Evolutionary conservation across 495 filamentous ascomycete species (phyloP), one percentile per base, ranked within the genome.

Genomic region (Penicillium tannophilum): DNA sequence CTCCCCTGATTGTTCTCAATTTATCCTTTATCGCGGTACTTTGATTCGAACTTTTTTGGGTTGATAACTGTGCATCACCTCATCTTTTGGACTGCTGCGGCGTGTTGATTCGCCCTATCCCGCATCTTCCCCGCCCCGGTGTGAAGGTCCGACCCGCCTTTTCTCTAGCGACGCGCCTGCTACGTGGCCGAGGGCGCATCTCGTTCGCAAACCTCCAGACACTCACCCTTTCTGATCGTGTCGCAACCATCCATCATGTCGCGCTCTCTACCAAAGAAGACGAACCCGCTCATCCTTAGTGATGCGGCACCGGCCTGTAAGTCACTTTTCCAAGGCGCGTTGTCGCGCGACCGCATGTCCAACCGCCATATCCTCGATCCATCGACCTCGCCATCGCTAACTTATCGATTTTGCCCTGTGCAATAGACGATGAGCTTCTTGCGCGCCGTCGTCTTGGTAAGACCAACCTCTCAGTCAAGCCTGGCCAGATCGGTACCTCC

Each of bases 381-480:
- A 23, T 35, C 49, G 30, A 16, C 56, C 23, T 28, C 33, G 19
- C 39, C 33, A 41, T 62, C 61, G 55, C 73, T 75, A 67, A 71
- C 70, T 66, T 61, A 59, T 63, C 67, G 59, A 19, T 53, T 57
- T 48, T 30, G 3, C 30, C 42, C 41, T 41, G 24, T 33, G 33
- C 53, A 33, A 35, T 68, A 97, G 92, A 92, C 76, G 80, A 87
- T 59, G 88, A 92, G 55, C 88, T 98, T 45, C 86, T 96, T 61
- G 78, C 85, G 67, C 88, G 91, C 68, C 90, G 94, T 66, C 88
- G 92, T 52, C 81, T 98, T 26, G 95, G 94, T 41, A 92, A 96
- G 76, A 98, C 94, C 7, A 86, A 95, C 70, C 81, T 98, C 55
- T 83, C 86, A 16, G 88, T 91, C n/a, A 93, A 91, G 74, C 82